Base-by-base conservation (phyloP, 352 stramenopile species). In the Thalassiosira allenii region DNA sequence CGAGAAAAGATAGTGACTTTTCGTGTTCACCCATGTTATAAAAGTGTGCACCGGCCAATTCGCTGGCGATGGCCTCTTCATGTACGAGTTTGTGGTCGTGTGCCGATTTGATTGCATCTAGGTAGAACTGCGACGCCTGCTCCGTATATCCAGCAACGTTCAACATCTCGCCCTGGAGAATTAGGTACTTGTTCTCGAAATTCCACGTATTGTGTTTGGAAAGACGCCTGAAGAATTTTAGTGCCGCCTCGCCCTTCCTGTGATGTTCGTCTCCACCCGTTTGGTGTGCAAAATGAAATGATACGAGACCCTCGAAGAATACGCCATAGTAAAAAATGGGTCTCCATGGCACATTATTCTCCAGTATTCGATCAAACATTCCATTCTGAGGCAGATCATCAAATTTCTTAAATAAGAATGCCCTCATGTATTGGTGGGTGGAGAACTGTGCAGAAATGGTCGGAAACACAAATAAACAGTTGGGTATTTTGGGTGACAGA, bases 161-260 rank as follows among this genome's bases (percentile, higher is more conserved):
- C 23, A 70, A 30, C 25, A 52, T 69, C 64, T 86, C 78, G 32
- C 70, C 78, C 51, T 65, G 33, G 12, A 81, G 11, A 3, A 86
- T 52, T 14, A 75, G 52, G 11, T 63, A 33, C 32, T 86, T 86
- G 37, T 78, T 82, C 47, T 78, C 61, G 11, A 74, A 77, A 59
- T 82, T 86, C 78, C 78, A 86, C 1, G 69, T 32, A 14, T 64
- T 78, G 74, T 77, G 63, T 25, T 29, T 52, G 53, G 47, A 43
- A 37, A 32, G 73, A 11, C 20, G 47, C 32, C 72, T 53, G 2
- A 84, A 41, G 1, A 62, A 72, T 25, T 29, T 14, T 20, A 78
- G 56, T 0, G 59, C 34, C 14, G 34, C 63, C 54, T 68, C 47
- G 32, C 47, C 75, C 40, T 59, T 25, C 34, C 17, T 12, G 22